Base-by-base conservation (phyloP, 208 protist species). In the Herpetomonas tarakana region DNA sequence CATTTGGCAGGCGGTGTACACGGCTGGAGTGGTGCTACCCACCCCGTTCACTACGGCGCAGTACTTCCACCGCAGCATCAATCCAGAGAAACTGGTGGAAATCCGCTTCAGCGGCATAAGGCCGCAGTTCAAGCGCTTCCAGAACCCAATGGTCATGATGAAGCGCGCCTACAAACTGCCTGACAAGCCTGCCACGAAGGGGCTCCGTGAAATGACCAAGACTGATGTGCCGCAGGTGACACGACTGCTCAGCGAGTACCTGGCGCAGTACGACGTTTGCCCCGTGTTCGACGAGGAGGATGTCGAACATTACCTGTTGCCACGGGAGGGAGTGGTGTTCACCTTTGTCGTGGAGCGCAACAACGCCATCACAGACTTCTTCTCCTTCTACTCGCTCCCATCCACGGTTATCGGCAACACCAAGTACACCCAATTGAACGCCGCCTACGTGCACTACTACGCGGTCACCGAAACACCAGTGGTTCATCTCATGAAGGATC, bases 1-100 rank as follows among this genome's bases (percentile, higher is more conserved):
- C 60, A 88, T 98, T 44, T 98, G 92, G 86, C 96, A 98, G 69
- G 98, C 98, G 0, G 74, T 98, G 14, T 99, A 99, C 76, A 99
- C 98, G 11, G 97, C 98, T 16, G 99, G 99, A 29, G 86, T 94
- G 1, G 58, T 97, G 0, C 47, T 99, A 4, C 98, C 98, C 1
- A 98, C 82, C 7, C 98, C 99, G n/a, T 92, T 99, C 31, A 67
- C 95, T 18, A 76, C 62, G 0, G 93, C 69, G 18, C 76, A 84
- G 28, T 99, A 99, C 81, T 99, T 78, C 51, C 98, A 99, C 65
- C 90, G 99, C 35, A 96, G 78, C 28, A 71, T 99, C 18, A 99
- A 99, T 71, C 92, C 93, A 0, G 96, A 99, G 68, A 99, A 99
- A 66, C 83, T 99, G 12, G 81, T 99, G 12, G 74, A 68, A 9